Percentiles rank a stretch among this genome's conserved stretches.
These are phyloP conservation scores for Urtica urens DNA, from an alignment of 306 rosid genomes.

Conservation along the genomic window DNA sequence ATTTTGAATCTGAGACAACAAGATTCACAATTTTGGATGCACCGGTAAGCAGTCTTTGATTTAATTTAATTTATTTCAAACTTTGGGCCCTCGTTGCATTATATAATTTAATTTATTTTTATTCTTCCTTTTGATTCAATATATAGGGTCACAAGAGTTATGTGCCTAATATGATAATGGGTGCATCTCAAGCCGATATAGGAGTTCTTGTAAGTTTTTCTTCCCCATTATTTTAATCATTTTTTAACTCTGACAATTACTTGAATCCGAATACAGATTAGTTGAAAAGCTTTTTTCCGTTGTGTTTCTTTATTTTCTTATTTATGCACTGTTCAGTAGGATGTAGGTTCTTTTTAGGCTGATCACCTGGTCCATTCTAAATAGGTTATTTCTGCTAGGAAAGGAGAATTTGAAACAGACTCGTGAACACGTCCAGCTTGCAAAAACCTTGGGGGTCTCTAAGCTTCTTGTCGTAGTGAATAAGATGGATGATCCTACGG, in stretches of 20 bases:
- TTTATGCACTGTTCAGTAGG: no score
- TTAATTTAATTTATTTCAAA: no score
- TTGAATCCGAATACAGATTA: not conserved
- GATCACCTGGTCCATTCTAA: no score
- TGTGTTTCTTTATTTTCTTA: no score
- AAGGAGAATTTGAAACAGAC: slow-evolving; percentile 99
- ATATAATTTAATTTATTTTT: no score
- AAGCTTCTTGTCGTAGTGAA: slow-evolving; percentile 85
- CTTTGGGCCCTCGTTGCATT: no score
- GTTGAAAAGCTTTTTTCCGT: no score
- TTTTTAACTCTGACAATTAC: not conserved
- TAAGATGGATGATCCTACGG: slow-evolving; percentile 97
- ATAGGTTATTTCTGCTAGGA: slow-evolving; percentile 94
- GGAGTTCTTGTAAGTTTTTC: slow-evolving; percentile 89
- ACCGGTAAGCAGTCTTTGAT: slow-evolving; percentile 97
- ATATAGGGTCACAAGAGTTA: slow-evolving; percentile 95
- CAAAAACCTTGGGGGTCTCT: slow-evolving; percentile 89
- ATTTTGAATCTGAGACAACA: slow-evolving; percentile 81
- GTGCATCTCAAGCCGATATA: slow-evolving; percentile 97
- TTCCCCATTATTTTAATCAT: not conserved
- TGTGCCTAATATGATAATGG: slow-evolving; percentile 98
- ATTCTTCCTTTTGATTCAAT: not conserved
- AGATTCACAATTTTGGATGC: slow-evolving; percentile 97
- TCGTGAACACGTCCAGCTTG: slow-evolving; percentile 96
- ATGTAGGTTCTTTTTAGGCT: no score